Evolutionary conservation across 306 rosid genomes (phyloP), one percentile per base, ranked within the genome.

Genomic region (Vigna angularis): DNA sequence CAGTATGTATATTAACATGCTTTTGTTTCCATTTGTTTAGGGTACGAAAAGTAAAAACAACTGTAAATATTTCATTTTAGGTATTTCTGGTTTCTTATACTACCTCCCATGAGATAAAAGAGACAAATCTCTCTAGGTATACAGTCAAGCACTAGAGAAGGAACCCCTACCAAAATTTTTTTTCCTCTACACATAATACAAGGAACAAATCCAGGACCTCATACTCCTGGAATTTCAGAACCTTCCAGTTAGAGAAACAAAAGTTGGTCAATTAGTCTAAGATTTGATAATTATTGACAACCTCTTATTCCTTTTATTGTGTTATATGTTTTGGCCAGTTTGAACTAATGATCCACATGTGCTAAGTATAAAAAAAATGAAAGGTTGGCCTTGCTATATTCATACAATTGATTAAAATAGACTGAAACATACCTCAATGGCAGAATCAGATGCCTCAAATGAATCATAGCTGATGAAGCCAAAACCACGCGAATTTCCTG

Each of bases 391-490:
- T 7, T 70, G 49, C 71, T 44, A 22, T 42, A 81, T 61, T 67
- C 48, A 70, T 53, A 56, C 40, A 61, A 75, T 62, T 73, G 56
- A 61, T 38, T 68, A 45, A 59, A 76, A 76, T 16, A 70, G 52
- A 53, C 14, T 17, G 44, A 55, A 61, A 16, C 85, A 59, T 79
- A 93, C 99, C 97, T 96, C 99, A 74, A 96, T 96, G 32, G 99
- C 99, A 4, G 98, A 85, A 90, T 96, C 98, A 61, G 99, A 96
- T 80, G 99, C 99, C 81, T 96, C 99, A 55, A 96, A 96, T 22
- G 98, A 96, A 82, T 96, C 99, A 52, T 96, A 96, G 87, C 99
- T 96, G 70, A 96, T 89, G 83, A 93, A 96, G 79, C 99, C 99
- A 88, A 96, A 96, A 24, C 98, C 98, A 51, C 99, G 98, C 20